Percentiles rank a stretch among this genome's conserved stretches.
Evolutionary conservation across 176 grass and related monocot genomes (phyloP).

Genomic region (Carex scoparia): DNA sequence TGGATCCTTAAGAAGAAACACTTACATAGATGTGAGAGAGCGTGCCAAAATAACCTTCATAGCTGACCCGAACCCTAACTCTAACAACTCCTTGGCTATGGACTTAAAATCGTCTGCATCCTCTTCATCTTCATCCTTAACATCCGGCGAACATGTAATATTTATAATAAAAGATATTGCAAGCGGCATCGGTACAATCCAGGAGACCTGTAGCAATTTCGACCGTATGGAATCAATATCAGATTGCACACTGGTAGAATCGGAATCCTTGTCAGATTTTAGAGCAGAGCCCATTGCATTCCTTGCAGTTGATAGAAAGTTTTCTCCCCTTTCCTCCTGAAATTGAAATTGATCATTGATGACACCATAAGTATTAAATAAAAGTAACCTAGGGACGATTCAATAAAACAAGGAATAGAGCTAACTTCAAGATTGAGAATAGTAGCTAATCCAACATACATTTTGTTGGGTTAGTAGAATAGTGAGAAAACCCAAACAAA

Average conservation of each 20-base stretch:
- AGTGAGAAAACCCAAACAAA: too few relatives aligned
- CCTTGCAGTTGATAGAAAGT: conserved; percentile 52
- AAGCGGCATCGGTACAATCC: conserved; percentile 82
- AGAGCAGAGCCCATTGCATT: conserved; percentile 65
- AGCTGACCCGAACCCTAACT: conserved; percentile 60
- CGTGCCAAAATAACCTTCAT: conserved; percentile 88
- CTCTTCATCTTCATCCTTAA: conserved; percentile 50
- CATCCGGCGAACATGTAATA: conserved; percentile 54
- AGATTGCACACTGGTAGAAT: conserved; percentile 44
- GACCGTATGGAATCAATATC: conserved; percentile 73
- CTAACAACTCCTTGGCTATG: conserved; percentile 56
- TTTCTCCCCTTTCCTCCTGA: conserved; percentile 83
- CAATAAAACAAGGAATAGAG: too few relatives aligned
- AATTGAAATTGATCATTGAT: too few relatives aligned
- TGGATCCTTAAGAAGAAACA: conserved; percentile 14
- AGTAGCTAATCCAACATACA: too few relatives aligned
- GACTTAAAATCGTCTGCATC: conserved; percentile 19
- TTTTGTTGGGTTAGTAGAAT: too few relatives aligned
- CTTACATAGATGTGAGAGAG: conserved; percentile 74
- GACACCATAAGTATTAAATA: too few relatives aligned
- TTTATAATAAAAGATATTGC: conserved; percentile 63
- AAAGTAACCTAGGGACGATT: too few relatives aligned
- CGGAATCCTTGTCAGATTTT: conserved; percentile 54
- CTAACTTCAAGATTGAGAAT: too few relatives aligned
- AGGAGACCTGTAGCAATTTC: conserved; percentile 73